phyloP scores from a whole-genome alignment of 2,329 filamentous ascomycete species.

The Pseudogymnoascus sp. region DNA sequence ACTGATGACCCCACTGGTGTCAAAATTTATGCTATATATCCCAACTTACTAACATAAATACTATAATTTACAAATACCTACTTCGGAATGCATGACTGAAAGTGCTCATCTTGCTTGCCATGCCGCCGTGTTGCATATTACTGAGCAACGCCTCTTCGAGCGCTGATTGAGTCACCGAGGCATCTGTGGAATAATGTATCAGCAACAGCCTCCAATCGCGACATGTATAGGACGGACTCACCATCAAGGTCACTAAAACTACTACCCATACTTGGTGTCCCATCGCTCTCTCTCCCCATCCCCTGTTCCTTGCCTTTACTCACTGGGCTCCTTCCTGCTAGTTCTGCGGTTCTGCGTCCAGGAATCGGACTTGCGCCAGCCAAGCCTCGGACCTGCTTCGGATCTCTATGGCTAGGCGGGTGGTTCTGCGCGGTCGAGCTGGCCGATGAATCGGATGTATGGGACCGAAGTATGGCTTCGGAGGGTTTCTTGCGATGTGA shows the following conservation, averaged over 20 bases:
- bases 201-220: neutral
- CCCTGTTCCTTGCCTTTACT: slow-evolving; percentile 31
- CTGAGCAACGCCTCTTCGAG: slow-evolving; percentile 71
- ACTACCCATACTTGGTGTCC: slow-evolving; percentile 73
- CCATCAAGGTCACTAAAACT: slow-evolving; percentile 82
- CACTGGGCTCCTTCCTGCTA: slow-evolving; percentile 47
- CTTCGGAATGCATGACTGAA: slow-evolving; percentile 60
- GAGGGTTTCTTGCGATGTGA: slow-evolving; percentile 18
- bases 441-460: slow-evolving; percentile 55
- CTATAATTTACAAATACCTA: slow-evolving; percentile 38
- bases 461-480: slow-evolving; percentile 22
- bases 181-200: slow-evolving; percentile 44
- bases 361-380: slow-evolving; percentile 40
- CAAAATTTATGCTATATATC: neutral
- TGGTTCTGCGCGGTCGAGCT: slow-evolving; percentile 35
- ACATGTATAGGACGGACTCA: slow-evolving; percentile 26
- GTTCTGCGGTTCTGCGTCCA: slow-evolving; percentile 51
- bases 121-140: slow-evolving; percentile 57
- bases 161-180: slow-evolving; percentile 72
- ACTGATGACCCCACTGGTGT: neutral
- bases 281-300: slow-evolving; percentile 58
- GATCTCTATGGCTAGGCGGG: slow-evolving; percentile 17
- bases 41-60: neutral
- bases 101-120: slow-evolving; percentile 58
- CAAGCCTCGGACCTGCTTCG: slow-evolving; percentile 16